These are phyloP conservation scores for baker's yeast (Saccharomyces cerevisiae) DNA, from an alignment of 805 yeast genomes.

Conservation along the genomic window DNA sequence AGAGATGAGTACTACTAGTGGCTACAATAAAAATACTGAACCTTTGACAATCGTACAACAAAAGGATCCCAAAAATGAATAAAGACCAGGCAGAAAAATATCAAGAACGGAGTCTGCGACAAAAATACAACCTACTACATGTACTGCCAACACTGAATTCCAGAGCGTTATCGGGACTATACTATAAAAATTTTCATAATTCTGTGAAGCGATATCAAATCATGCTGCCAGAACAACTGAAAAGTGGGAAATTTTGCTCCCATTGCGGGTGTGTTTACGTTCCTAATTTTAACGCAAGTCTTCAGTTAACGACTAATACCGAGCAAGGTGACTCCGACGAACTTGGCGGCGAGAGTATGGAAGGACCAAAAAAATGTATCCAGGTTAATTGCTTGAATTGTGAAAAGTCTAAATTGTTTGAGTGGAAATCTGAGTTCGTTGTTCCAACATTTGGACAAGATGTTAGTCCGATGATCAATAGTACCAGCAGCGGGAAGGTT, in stretches of 20 bases:
- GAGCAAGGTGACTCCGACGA: neutral
- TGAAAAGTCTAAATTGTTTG: neutral
- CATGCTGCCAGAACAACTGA: slow-evolving; percentile 16
- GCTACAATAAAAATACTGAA: neutral
- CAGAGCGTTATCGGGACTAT: slow-evolving; percentile 24
- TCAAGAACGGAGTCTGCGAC: slow-evolving; percentile 17
- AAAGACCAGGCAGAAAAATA: slow-evolving; percentile 21
- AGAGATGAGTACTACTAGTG: neutral
- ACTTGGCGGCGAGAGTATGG: neutral
- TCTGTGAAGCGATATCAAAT: slow-evolving; percentile 23
- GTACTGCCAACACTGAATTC: slow-evolving; percentile 14
- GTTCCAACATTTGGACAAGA: neutral
- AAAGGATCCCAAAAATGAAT: slow-evolving; percentile 10
- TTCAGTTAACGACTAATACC: neutral
- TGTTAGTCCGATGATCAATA: neutral
- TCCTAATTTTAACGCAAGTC: slow-evolving; percentile 20
- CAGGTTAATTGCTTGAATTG: neutral
- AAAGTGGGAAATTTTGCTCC: slow-evolving; percentile 24
- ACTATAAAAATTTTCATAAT: slow-evolving; percentile 26
- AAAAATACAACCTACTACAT: slow-evolving; percentile 26
- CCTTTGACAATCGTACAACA: neutral
- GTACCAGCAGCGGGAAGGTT: neutral
- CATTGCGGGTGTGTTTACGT: slow-evolving; percentile 26
- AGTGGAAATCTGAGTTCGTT: neutral
- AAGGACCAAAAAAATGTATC: neutral